Evolutionary conservation across 2,329 filamentous ascomycete genomes (phyloP).

Genomic region (Talaromyces pinophilus): DNA sequence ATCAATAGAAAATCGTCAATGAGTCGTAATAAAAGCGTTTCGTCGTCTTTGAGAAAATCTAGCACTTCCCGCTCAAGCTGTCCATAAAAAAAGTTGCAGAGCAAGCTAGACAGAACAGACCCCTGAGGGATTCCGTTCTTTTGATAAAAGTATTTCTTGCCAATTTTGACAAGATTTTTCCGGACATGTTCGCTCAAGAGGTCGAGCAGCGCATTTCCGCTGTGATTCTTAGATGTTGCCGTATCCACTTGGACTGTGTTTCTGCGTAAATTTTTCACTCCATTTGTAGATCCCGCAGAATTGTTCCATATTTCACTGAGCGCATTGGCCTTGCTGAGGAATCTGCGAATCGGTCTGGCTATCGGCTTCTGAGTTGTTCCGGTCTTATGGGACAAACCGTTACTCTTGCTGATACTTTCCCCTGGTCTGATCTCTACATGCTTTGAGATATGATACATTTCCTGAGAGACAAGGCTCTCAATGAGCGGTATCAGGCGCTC

Average conservation of each 20-base stretch:
- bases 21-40: slow-evolving; percentile 73
- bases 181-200: slow-evolving; percentile 78
- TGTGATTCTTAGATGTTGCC: slow-evolving; percentile 59
- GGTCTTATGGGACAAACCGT: slow-evolving; percentile 14
- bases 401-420: slow-evolving; percentile 29
- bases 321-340: slow-evolving; percentile 55
- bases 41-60: slow-evolving; percentile 61
- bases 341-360: slow-evolving; percentile 45
- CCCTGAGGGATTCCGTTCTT: slow-evolving; percentile 90
- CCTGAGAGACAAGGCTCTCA: slow-evolving; percentile 55
- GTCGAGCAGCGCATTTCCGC: slow-evolving; percentile 62
- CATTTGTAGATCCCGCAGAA: slow-evolving; percentile 34
- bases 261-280: slow-evolving; percentile 56
- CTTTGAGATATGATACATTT: slow-evolving; percentile 69
- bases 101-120: slow-evolving; percentile 77
- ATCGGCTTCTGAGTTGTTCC: slow-evolving; percentile 1
- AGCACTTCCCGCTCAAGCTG: slow-evolving; percentile 74
- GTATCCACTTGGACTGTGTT: slow-evolving; percentile 78
- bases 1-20: slow-evolving; percentile 94
- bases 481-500: slow-evolving; percentile 69
- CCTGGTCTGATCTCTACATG: slow-evolving; percentile 69
- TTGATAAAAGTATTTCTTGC: slow-evolving; percentile 85
- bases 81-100: slow-evolving; percentile 97
- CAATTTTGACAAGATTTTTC: slow-evolving; percentile 82
- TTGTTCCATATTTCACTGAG: slow-evolving; percentile 49